phyloP scores from a whole-genome alignment of 257 asterid species.

The Pogostemon cablin region DNA sequence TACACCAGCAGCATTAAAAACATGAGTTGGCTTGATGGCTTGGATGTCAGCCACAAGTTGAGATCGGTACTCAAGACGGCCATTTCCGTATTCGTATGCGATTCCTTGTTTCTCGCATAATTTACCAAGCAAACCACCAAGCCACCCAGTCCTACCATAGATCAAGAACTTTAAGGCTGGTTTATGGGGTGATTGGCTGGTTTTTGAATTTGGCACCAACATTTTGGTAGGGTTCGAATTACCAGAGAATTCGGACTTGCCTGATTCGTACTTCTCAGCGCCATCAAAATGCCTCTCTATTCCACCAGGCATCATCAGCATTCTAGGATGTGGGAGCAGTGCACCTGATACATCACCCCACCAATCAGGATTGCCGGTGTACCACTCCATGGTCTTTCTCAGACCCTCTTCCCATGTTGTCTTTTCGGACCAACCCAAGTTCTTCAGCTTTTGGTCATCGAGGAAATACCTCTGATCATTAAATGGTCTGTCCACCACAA shows the following conservation, averaged over 20 bases:
- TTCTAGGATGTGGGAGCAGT: constrained; percentile 95
- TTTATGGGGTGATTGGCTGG: constrained; percentile 44
- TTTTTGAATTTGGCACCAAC: constrained; percentile 59
- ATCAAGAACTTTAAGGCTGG: constrained; percentile 80
- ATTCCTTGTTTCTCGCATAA: constrained; percentile 91
- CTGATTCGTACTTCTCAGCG: constrained; percentile 66
- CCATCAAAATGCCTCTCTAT: constrained; percentile 66
- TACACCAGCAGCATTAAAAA: constrained; percentile 95
- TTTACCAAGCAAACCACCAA: constrained; percentile 94
- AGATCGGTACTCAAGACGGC: constrained; percentile 78
- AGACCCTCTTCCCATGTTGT: constrained; percentile 94
- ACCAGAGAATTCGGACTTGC: constrained; percentile 50
- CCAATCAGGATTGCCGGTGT: constrained; percentile 81
- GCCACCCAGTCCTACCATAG: constrained; percentile 94
- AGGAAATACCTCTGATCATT: constrained; percentile 97
- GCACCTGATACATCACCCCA: constrained; percentile 99
- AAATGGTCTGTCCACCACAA: constrained; percentile 92
- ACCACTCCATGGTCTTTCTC: constrained; percentile 90
- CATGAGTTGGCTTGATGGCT: constrained; percentile 82
- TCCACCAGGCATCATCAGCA: constrained; percentile 96
- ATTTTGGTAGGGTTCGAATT: constrained; percentile 48
- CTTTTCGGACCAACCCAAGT: constrained; percentile 85
- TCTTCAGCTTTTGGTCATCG: constrained; percentile 86
- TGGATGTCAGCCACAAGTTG: constrained; percentile 66
- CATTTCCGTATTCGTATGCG: constrained; percentile 80